Evolutionary conservation across 495 filamentous ascomycete genomes (phyloP), one percentile per base, ranked within the genome.

Genomic region (Penicillium diatomitis): DNA sequence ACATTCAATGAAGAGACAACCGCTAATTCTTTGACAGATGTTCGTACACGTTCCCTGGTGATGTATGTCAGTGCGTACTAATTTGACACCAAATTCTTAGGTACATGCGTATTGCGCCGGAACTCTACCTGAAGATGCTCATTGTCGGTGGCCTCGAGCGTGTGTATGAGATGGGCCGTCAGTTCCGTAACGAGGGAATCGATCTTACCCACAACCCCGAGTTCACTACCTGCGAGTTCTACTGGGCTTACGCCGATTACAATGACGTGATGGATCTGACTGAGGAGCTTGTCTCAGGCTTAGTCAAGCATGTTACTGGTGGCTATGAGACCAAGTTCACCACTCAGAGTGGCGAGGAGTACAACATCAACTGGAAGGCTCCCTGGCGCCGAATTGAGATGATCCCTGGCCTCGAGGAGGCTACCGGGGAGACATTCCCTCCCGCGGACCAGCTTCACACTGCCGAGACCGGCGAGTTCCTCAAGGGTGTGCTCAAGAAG

Each of bases 181-280:
- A 88, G 52, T 96, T 97, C 78, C 76, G 92, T 50, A 99, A 97
- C 57, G 92, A 99, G 66, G 90, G 88, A 46, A 87, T 94, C 58
- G 92, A 99, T 70, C 74, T 94, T 45, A 96, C 92, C 9, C 94
- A 99, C 75, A 99, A 99, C 72, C 92, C 92, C 2, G 92, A 99
- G 60, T 99, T 97, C 75, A 97, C 94, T 8, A 90, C 90, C 8
- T 90, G 86, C 61, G 94, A 99, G 67, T 96, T 96, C 74, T 99
- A 99, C 69, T 82, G 82, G 81, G 92, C 92, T 9, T 96, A 90
- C 54, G 88, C 89, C 35, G 94, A 97, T 69, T 77, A 91, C 41
- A 86, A 88, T 67, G 92, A 99, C 64, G 64, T 96, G 39, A 95
- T 97, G 88, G 73, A 87, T 44, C 71, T 90, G 57, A 97, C 94